A percentile compares a stretch with the other conserved stretches of the same genome.
Conservation (phyloP, 2,329 filamentous ascomycete genomes). For the Elsinoe batatas region DNA sequence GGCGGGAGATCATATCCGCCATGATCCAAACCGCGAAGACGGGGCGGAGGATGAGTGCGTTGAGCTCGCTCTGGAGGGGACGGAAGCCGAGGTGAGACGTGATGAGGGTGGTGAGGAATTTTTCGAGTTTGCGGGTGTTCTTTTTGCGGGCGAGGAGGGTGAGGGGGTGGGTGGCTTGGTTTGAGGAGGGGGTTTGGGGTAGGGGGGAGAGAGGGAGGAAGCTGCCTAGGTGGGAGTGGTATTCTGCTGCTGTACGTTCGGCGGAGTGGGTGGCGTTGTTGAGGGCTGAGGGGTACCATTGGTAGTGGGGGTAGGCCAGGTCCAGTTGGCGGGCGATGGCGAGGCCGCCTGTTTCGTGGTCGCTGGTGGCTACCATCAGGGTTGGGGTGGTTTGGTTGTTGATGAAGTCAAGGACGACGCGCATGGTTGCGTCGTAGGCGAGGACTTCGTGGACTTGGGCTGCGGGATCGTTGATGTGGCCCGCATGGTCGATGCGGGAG, state of each 20-base stretch:
- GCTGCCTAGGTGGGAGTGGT: conserved; percentile 48
- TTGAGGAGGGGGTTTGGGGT: background rate
- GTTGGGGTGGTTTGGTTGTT: conserved; percentile 62
- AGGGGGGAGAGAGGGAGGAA: conserved; percentile 12
- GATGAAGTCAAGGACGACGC: conserved; percentile 75
- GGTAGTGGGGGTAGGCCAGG: conserved; percentile 54
- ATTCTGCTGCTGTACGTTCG: conserved; percentile 56
- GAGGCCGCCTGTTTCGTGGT: conserved; percentile 92
- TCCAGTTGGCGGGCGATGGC: conserved; percentile 65
- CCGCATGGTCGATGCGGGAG: conserved; percentile 90
- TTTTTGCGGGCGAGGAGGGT: conserved; percentile 24
- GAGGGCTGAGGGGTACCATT: conserved; percentile 75
- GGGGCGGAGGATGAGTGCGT: conserved; percentile 51
- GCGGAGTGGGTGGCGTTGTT: conserved; percentile 68
- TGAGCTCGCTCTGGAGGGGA: conserved; percentile 60
- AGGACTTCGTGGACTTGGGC: conserved; percentile 69
- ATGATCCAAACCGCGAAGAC: conserved; percentile 52
- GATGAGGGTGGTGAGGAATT: conserved; percentile 63
- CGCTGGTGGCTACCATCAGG: conserved; percentile 79
- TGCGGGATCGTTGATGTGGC: conserved; percentile 49
- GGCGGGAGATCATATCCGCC: conserved; percentile 74
- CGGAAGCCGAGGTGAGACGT: conserved; percentile 63
- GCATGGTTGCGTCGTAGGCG: conserved; percentile 85
- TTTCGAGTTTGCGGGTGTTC: conserved; percentile 32
- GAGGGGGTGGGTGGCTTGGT: conserved; percentile 13